Conservation (phyloP, 2,329 filamentous ascomycete genomes). For the Coniochaeta prunicola region DNA sequence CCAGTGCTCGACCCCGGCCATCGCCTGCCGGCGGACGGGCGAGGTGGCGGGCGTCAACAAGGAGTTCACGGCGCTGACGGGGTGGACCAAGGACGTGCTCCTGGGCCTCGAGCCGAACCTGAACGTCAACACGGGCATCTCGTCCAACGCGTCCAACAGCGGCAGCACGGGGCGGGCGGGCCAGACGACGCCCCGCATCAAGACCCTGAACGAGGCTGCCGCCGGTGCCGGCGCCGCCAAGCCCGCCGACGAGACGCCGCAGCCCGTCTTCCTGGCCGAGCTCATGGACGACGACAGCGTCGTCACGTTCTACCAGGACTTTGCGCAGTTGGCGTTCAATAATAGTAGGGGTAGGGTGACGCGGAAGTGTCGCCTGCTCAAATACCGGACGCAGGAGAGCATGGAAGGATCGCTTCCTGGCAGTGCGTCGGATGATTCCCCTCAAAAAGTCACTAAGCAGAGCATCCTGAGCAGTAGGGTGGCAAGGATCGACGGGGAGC, state of each 20-base stretch:
- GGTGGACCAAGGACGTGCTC: slow-evolving; percentile 86
- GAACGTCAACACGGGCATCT: slow-evolving; percentile 68
- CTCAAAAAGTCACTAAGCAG: slow-evolving; percentile 35
- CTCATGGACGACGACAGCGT: slow-evolving; percentile 90
- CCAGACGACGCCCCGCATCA: slow-evolving; percentile 44
- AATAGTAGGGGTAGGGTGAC: slow-evolving; percentile 82
- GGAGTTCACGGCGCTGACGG: slow-evolving; percentile 92
- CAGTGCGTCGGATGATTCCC: slow-evolving; percentile 8
- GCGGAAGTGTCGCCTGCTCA: slow-evolving; percentile 77
- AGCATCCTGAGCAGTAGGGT: slow-evolving; percentile 53
- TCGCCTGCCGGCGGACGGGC: slow-evolving; percentile 86
- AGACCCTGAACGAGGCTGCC: slow-evolving; percentile 28
- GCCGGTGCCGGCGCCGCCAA: slow-evolving; percentile 19
- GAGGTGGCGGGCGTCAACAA: slow-evolving; percentile 95
- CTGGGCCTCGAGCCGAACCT: slow-evolving; percentile 81
- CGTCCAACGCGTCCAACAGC: slow-evolving; percentile 34
- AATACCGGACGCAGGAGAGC: slow-evolving; percentile 73
- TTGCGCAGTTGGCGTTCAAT: slow-evolving; percentile 84
- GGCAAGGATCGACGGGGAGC: slow-evolving; percentile 60
- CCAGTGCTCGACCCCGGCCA: slow-evolving; percentile 79
- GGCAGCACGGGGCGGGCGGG: slow-evolving; percentile 32
- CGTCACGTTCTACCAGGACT: slow-evolving; percentile 93
- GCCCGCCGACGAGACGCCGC: slow-evolving; percentile 42
- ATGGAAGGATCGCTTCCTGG: slow-evolving; percentile 9
- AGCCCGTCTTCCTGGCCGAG: slow-evolving; percentile 86